Evolutionary conservation across 1,139 yeast species (phyloP), one percentile per base, ranked within the genome.

Genomic region (Hansenula anomala): DNA sequence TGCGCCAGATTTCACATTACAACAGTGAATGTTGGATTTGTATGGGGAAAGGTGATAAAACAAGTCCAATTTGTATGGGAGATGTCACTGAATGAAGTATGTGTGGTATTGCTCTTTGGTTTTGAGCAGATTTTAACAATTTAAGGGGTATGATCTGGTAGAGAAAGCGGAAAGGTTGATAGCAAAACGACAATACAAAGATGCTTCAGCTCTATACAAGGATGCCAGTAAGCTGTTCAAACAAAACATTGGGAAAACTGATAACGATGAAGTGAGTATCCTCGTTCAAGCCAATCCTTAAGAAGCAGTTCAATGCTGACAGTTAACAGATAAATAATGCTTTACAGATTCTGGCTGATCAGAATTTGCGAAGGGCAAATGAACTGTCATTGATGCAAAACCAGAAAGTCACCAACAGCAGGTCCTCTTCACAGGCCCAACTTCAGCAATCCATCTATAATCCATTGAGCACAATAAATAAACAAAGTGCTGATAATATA

Each of bases 91-190:
- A 26, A 16, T 15, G 39, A 36, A 7, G 42, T 39, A 30, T 30
- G 42, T 33, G 2, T 8, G 5, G 9, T 20, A 14, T 12, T n/a
- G n/a, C n/a, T n/a, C n/a, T n/a, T n/a, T n/a, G n/a, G n/a, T n/a
- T n/a, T n/a, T n/a, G n/a, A n/a, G n/a, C n/a, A n/a, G n/a, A n/a
- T n/a, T n/a, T n/a, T n/a, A n/a, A n/a, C n/a, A n/a, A n/a, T n/a
- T 14, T 3, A 4, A 51, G 54, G 42, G 41, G 0, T 52, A 53
- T 20, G 55, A 48, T 16, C 23, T 46, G 11, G 48, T 52, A 18
- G 54, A 52, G 15, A 43, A 41, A 36, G 55, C 55, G 3, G 56
- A 52, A 26, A 31, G 36, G 15, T 37, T 45, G 9, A 39, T 39
- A 1, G 7, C 30, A 4, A 44, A 46, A 38, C 41, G 44, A 8